Conservation (phyloP, 2,329 filamentous ascomycete species). For the Dactylellina haptotyla region DNA sequence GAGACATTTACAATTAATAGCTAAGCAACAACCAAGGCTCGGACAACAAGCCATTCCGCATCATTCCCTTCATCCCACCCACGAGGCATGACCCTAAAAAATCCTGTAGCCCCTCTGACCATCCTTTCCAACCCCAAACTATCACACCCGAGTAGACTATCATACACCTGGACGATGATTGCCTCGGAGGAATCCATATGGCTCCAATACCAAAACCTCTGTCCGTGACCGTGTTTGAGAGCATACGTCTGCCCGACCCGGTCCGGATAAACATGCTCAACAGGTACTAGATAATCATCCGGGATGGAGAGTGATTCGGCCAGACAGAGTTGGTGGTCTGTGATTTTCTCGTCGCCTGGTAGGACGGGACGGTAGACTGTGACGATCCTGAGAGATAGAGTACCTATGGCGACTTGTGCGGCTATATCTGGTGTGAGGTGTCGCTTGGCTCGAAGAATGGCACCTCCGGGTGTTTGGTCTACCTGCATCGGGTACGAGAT, state of each 20-base stretch:
- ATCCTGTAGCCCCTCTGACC: conserved; percentile 28
- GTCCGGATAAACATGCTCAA: conserved; percentile 43
- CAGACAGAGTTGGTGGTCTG: conserved; percentile 25
- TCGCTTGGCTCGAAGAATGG: conserved; percentile 22
- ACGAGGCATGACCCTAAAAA: conserved; percentile 35
- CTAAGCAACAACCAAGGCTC: conserved; percentile 35
- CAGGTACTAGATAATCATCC: conserved; percentile 13
- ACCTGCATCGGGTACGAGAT: conserved; percentile 21
- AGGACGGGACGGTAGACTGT: conserved; percentile 37
- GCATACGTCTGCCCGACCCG: conserved; percentile 27
- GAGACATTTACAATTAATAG: too few species aligned
- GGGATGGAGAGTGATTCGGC: conserved; percentile 26
- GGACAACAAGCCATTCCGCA: conserved; percentile 39
- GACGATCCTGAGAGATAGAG: conserved; percentile 29
- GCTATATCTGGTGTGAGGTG: conserved; percentile 3
- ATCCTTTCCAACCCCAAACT: conserved; percentile 15
- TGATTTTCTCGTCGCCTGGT: not conserved
- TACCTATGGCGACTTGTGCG: conserved; percentile 12
- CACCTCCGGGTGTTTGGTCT: conserved; percentile 24
- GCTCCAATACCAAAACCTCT: conserved; percentile 49
- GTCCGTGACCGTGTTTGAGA: conserved; percentile 1
- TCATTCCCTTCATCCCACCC: conserved; percentile 4
- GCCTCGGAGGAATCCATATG: conserved; percentile 35
- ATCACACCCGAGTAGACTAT: conserved; percentile 34
- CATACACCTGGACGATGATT: conserved; percentile 36